Percentiles rank a stretch among this genome's conserved stretches.
Evolutionary conservation across 106 monocot species (phyloP).

Genomic region (Dioscorea alata): DNA sequence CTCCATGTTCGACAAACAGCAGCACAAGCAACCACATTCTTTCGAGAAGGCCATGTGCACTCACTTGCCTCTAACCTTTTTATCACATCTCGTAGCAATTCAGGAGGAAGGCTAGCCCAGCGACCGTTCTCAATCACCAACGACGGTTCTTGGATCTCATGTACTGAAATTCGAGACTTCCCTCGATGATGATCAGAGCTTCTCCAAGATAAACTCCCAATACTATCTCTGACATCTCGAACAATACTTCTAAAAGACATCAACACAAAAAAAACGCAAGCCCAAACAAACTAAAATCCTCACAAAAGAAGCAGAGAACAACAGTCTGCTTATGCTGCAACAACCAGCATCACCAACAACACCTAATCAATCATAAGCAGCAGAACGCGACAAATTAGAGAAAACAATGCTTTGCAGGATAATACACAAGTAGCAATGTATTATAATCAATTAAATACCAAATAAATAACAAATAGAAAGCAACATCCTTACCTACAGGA

Average conservation of each 20-base stretch:
- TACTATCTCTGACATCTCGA: conserved; percentile 41
- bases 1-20: conserved; percentile 28
- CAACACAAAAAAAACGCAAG: not conserved
- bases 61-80: conserved; percentile 41
- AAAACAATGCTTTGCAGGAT: too few relatives aligned
- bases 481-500: too few relatives aligned
- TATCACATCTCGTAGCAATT: conserved; percentile 43
- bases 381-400: too few relatives aligned
- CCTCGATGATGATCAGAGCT: conserved; percentile 40
- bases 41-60: conserved; percentile 37
- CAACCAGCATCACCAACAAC: too few relatives aligned
- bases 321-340: too few relatives aligned
- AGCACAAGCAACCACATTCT: conserved; percentile 20
- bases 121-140: conserved; percentile 19
- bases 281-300: too few relatives aligned
- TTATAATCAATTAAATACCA: too few relatives aligned
- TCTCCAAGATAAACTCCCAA: conserved; percentile 41
- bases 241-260: conserved; percentile 49
- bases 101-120: conserved; percentile 49
- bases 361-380: too few relatives aligned
- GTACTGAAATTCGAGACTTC: conserved; percentile 19
- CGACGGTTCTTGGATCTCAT: conserved; percentile 18
- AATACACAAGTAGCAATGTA: too few relatives aligned
- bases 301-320: too few relatives aligned
- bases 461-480: too few relatives aligned